Evolutionary conservation across 371 early-diverging fungal genomes (phyloP), one percentile per base, ranked within the genome.

Genomic region (Syncephalastrum contaminatum): DNA sequence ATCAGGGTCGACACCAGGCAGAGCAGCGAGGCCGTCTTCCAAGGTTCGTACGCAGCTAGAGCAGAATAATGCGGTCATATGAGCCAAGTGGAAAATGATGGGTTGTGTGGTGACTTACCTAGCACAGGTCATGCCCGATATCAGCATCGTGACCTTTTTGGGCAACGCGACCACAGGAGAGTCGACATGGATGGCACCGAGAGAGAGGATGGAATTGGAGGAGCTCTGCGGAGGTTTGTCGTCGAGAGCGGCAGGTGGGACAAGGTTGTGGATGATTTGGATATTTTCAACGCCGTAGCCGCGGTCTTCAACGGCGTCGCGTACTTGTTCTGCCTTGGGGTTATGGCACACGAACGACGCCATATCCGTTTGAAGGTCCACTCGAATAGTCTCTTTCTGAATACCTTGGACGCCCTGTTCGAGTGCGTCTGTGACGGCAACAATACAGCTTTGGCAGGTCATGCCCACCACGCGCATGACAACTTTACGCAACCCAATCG

Each of bases 61-160:
- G 14, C 13, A 55, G 21, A 7, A 4, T 27, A 13, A 25, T 16
- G 36, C 4, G n/a, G 15, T 30, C 18, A 27, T 15, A 10, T 27
- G 18, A 47, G 18, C 14, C 12, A 6, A 8, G 2, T 10, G 25
- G 25, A 25, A 15, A 59, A 16, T 44, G 14, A 1, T 19, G 15
- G 10, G 52, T 1, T 14, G 14, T 16, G 16, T 12, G 41, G 8
- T 43, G 15, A 6, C 7, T 50, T 53, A 59, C 59, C 59, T 59
- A 1, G 91, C 77, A 60, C 92, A 91, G 10, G 91, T 88, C 92
- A 94, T 91, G 48, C 94, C 87, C 47, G 72, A 49, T 63, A 72
- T 69, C 54, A 41, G 56, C 43, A 88, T 62, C 12, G 62, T 75
- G 5, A 81, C 74, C 57, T 74, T 76, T 45, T 68, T 59, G 41